Evolutionary conservation across 2,329 filamentous ascomycete genomes (phyloP).

Genomic region (Apiospora marii): DNA sequence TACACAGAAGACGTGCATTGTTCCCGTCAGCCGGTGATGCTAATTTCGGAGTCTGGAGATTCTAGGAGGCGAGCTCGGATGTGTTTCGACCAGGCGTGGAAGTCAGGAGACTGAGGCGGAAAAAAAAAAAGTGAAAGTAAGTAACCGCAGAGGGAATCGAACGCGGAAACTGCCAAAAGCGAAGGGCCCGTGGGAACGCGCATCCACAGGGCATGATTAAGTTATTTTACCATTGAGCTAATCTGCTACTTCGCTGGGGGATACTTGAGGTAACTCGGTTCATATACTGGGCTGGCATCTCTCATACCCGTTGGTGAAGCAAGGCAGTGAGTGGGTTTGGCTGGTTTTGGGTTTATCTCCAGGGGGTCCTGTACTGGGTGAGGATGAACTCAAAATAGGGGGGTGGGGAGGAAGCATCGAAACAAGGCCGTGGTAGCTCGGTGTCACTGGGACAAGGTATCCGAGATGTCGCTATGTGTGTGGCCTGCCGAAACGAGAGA

Average conservation of each 20-base stretch:
- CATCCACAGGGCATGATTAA: too few species aligned
- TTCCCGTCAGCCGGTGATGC: background rate
- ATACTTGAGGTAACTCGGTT: background rate
- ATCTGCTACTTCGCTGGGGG: too few species aligned
- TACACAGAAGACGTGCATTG: background rate
- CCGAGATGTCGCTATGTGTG: background rate
- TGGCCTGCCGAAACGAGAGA: too few species aligned
- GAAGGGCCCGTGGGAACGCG: too few species aligned
- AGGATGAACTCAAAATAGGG: background rate
- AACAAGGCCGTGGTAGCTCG: background rate
- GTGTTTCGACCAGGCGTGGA: background rate
- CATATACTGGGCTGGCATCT: background rate
- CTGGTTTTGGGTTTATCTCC: background rate
- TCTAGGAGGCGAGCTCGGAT: background rate
- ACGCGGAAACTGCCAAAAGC: background rate
- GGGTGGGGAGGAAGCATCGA: too few species aligned
- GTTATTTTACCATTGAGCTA: too few species aligned
- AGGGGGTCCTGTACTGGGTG: background rate
- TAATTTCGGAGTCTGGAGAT: background rate
- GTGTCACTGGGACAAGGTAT: too few species aligned
- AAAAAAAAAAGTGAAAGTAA: too few species aligned
- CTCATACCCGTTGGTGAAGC: background rate
- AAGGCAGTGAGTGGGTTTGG: background rate
- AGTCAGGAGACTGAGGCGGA: too few species aligned
- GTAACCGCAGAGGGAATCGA: background rate